phyloP scores from a whole-genome alignment of 139 green algal genomes.

The Volvox africanus region DNA sequence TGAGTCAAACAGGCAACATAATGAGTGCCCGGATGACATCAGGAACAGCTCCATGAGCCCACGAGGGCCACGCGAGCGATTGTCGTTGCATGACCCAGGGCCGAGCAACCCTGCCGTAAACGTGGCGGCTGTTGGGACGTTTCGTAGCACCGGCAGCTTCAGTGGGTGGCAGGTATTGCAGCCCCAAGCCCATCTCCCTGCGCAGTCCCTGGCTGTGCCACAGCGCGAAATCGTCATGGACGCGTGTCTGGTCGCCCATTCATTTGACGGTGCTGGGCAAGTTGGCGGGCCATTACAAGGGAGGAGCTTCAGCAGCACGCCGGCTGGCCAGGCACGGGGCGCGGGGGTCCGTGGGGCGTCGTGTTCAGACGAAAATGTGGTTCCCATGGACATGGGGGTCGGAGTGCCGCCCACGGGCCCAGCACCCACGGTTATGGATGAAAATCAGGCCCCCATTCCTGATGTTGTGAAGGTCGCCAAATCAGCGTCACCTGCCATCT shows the following conservation, averaged over 20 bases:
- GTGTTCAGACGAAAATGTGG: constrained; percentile 36
- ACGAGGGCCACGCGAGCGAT: no score
- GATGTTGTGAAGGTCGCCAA: neutral
- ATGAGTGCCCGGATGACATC: neutral
- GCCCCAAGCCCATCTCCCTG: neutral
- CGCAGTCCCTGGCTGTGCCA: neutral
- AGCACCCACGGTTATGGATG: constrained; percentile 16
- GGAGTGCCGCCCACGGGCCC: neutral
- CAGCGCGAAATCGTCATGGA: neutral
- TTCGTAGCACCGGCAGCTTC: neutral
- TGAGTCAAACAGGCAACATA: neutral
- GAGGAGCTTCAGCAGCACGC: neutral
- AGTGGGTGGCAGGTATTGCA: neutral
- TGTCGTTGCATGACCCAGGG: no score
- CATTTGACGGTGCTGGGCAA: neutral
- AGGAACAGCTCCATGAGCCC: neutral
- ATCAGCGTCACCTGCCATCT: no score
- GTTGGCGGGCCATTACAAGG: neutral
- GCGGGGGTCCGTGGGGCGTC: no score
- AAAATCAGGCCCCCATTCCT: constrained; percentile 8
- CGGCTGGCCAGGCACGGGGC: neutral
- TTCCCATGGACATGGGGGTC: neutral
- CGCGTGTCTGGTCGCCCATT: no score
- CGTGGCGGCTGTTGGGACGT: no score
- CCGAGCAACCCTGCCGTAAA: no score